phyloP scores from a whole-genome alignment of 148 eudicot genomes.

The Drosera capensis region DNA sequence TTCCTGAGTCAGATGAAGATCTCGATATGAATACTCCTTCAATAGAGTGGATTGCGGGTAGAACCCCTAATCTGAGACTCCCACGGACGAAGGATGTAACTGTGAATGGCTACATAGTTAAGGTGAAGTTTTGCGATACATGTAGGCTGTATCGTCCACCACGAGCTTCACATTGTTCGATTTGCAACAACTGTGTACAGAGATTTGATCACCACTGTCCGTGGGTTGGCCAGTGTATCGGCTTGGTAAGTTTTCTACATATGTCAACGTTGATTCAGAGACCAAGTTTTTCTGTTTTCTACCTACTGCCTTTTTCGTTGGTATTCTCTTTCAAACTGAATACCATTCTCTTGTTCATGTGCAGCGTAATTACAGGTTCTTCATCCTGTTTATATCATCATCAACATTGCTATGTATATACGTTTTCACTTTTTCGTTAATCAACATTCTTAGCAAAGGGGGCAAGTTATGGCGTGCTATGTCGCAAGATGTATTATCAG shows the following conservation, averaged over 20 bases:
- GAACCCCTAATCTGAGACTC: conserved; percentile 22
- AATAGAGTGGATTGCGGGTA: conserved; percentile 35
- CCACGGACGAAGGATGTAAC: conserved; percentile 64
- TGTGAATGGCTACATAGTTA: conserved; percentile 52
- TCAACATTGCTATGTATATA: conserved; percentile 62
- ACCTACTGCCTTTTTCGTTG: background rate
- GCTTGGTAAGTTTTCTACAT: conserved; percentile 34
- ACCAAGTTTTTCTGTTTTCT: background rate
- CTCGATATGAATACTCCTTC: conserved; percentile 17
- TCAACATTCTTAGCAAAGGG: conserved; percentile 21
- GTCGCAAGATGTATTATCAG: conserved; percentile 39
- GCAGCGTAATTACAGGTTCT: conserved; percentile 80
- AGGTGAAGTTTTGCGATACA: conserved; percentile 76
- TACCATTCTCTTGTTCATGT: conserved; percentile 5
- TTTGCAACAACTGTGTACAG: conserved; percentile 88
- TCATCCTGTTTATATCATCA: conserved; percentile 58
- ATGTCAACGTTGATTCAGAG: too few species aligned
- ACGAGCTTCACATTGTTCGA: conserved; percentile 85
- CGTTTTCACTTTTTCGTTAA: conserved; percentile 45
- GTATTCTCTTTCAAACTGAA: conserved; percentile 3
- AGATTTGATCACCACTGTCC: conserved; percentile 96
- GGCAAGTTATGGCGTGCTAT: conserved; percentile 27
- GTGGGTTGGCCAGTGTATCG: conserved; percentile 96
- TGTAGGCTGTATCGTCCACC: conserved; percentile 80
- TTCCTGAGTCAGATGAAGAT: conserved; percentile 27